A percentile compares a stretch with the other conserved stretches of the same genome.
Conservation (phyloP, 2,329 filamentous ascomycete species). For the Paraconiothyrium sp. region DNA sequence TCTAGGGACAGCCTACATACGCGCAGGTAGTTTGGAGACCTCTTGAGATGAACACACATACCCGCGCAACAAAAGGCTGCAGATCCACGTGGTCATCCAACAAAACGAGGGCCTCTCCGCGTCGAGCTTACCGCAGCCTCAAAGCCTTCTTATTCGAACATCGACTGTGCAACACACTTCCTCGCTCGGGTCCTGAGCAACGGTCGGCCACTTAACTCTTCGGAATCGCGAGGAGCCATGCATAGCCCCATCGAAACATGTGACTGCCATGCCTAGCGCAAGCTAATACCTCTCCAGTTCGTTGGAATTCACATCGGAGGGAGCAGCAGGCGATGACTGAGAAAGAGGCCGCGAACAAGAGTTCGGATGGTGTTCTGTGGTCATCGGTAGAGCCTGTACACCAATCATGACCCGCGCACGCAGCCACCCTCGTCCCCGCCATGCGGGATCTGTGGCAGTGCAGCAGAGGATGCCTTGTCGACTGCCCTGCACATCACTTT, state of each 20-base stretch:
- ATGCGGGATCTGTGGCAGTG: constrained; percentile 22
- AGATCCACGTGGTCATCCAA: background rate
- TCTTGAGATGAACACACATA: background rate
- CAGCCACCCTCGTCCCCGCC: constrained; percentile 21
- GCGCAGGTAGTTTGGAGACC: background rate
- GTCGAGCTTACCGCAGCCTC: background rate
- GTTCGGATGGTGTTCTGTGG: constrained; percentile 15
- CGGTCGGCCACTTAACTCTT: background rate
- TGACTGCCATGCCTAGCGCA: background rate
- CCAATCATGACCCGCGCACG: constrained; percentile 15
- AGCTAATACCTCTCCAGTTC: background rate
- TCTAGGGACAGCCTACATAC: background rate
- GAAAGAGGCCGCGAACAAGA: constrained; percentile 12
- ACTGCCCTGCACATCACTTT: constrained; percentile 19
- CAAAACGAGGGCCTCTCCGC: background rate
- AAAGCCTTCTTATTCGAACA: background rate
- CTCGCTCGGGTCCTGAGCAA: background rate
- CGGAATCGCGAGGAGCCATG: background rate
- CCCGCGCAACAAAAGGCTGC: background rate
- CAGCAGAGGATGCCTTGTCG: constrained; percentile 19
- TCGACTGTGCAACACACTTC: background rate
- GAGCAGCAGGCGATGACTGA: background rate
- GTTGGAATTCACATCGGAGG: background rate
- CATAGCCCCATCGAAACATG: background rate
- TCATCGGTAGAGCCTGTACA: constrained; percentile 13